Base-by-base conservation (phyloP, 306 rosid genomes). In the Acmispon strigosus region DNA sequence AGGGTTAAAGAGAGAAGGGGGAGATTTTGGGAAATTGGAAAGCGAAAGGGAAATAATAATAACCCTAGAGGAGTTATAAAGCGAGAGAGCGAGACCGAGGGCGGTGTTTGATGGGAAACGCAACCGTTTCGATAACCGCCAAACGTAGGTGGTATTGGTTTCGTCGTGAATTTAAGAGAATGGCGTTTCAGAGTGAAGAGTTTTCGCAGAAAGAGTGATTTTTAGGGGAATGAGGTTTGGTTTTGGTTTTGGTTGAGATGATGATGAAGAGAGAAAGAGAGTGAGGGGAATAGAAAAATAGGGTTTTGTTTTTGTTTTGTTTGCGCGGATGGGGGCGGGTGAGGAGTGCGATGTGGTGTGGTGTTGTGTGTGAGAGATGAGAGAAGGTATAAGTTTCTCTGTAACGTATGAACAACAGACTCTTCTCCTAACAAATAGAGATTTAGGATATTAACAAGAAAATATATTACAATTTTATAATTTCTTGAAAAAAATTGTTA, bases 381-480 rank as follows among this genome's bases (percentile, higher is more conserved):
- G 77, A 76, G 82, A 45, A 63, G 66, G 79, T 71, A 47, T 62
- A 72, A 47, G n/a, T 54, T 78, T 54, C 76, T 80, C 83, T 78
- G 87, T 84, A 86, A 81, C 92, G 88, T 86, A 86, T 60, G 82
- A 87, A 80, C 78, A 82, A 86, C 87, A 80, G 61, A 73, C 80
- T 78, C 84, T 20, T 80, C 70, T 44, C 47, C 78, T 57, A 14
- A 62, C 12, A 19, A 19, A 15, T 3, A 48, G 10, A 34, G 18
- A 47, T 45, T 36, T 37, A 37, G 57, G 24, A n/a, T n/a, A n/a
- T n/a, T n/a, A n/a, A n/a, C n/a, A n/a, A n/a, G n/a, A n/a, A n/a
- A n/a, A n/a, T n/a, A n/a, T n/a, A n/a, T n/a, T n/a, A n/a, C n/a
- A n/a, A n/a, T n/a, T n/a, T n/a, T n/a, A n/a, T n/a, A n/a, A n/a